Conservation (phyloP, 2,329 filamentous ascomycete species). For the Fusarium ramigenum region DNA sequence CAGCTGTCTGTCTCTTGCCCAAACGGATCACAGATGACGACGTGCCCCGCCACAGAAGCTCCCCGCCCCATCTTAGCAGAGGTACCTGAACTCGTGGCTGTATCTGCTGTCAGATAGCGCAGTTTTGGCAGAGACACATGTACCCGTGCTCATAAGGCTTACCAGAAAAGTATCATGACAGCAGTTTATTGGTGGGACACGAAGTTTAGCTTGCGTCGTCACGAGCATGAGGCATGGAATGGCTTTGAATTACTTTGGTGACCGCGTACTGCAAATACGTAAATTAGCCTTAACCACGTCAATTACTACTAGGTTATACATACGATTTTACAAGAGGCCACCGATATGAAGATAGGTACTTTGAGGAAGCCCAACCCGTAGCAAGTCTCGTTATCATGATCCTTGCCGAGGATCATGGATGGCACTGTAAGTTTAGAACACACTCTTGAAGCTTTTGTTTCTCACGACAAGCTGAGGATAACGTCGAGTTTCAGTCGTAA, state of each 20-base stretch:
- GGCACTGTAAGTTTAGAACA: not conserved
- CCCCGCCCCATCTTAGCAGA: conserved; percentile 17
- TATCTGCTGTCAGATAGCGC: not conserved
- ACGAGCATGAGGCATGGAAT: conserved; percentile 4
- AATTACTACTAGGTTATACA: not conserved
- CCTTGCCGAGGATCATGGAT: not conserved
- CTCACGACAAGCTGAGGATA: not conserved
- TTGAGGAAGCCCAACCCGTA: too few relatives aligned
- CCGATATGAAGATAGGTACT: not conserved
- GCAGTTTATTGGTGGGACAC: conserved; percentile 9
- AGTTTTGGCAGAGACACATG: not conserved
- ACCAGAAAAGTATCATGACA: conserved; percentile 13
- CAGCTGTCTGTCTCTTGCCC: conserved; percentile 29
- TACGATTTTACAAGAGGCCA: not conserved
- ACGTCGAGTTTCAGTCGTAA: not conserved
- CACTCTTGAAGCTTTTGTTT: not conserved
- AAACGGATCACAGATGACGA: conserved; percentile 39
- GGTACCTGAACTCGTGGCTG: conserved; percentile 16
- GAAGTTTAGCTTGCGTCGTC: conserved; percentile 26
- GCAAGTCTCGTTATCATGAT: not conserved
- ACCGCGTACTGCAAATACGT: conserved; percentile 30
- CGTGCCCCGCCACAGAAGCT: conserved; percentile 38
- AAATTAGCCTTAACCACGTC: conserved; percentile 10
- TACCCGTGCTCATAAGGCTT: conserved; percentile 6
- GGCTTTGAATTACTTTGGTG: conserved; percentile 9